Conservation (phyloP, 208 protist species). For the Trichomonas tenax region DNA sequence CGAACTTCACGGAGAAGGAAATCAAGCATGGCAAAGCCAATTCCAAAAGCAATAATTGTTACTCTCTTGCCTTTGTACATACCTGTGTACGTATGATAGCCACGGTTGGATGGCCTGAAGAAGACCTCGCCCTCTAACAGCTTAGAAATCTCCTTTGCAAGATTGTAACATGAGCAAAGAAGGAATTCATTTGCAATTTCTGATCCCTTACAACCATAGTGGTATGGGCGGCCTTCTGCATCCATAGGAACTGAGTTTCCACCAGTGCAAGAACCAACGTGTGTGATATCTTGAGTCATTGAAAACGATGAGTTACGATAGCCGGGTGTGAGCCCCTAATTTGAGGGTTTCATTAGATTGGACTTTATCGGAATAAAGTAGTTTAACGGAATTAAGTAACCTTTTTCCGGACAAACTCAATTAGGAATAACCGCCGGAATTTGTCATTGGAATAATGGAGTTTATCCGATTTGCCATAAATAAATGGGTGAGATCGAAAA, state of each 20-base stretch:
- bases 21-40: conserved; percentile 4
- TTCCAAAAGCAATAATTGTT: not conserved
- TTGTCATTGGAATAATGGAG: too few species aligned
- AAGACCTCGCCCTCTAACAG: not conserved
- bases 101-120: not conserved
- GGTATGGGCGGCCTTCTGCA: not conserved
- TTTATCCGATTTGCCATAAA: too few species aligned
- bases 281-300: not conserved
- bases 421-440: too few species aligned
- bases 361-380: too few species aligned
- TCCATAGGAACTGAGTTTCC: not conserved
- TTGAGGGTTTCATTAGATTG: too few species aligned
- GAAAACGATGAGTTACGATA: not conserved
- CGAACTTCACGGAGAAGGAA: not conserved
- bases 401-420: too few species aligned
- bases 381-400: too few species aligned
- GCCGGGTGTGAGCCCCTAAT: too few species aligned
- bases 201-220: not conserved
- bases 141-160: not conserved
- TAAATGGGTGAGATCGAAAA: too few species aligned
- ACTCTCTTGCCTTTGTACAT: not conserved
- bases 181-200: not conserved
- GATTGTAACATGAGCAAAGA: not conserved
- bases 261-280: not conserved
- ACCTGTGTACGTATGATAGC: not conserved